Base-by-base conservation (phyloP, 371 early-diverging fungal genomes). In the Syncephalastrum racemosum region DNA sequence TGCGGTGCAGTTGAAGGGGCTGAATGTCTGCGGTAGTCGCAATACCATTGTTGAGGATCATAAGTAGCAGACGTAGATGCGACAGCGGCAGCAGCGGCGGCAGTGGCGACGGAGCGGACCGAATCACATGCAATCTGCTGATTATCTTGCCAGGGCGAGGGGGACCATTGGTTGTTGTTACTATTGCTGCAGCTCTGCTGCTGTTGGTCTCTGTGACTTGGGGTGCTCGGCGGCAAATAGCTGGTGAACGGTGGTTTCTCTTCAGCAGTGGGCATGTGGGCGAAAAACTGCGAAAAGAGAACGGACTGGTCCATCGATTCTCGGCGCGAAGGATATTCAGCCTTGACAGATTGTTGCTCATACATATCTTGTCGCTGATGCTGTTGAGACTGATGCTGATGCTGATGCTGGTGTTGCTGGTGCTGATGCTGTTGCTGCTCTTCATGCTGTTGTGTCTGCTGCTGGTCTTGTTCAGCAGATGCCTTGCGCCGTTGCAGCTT, bases 271-370 rank as follows among this genome's bases (percentile, higher is more conserved):
- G 57, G 61, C 12, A 63, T 57, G 25, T 66, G 63, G 10, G 72
- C 63, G 59, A 72, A 64, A 41, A 72, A 72, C 31, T 72, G 72
- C 18, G 72, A 72, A 46, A 68, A 72, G 14, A 72, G 27, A 22
- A 66, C 62, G 3, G 67, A 67, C 15, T 62, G 62, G 15, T 62
- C 62, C 54, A 60, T 54, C 25, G 44, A 41, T 18, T 25, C 46
- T 36, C 31, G 19, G n/a, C 20, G 18, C 22, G 8, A 39, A 25
- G 20, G 14, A 19, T 40, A 19, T 6, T 59, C 48, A 14, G 27
- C 48, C 16, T 16, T 52, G 18, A 31, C 40, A 27, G 36, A 12
- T 19, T 50, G 27, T 8, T 24, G 41, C 25, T 42, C 31, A 40
- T 20, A 22, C 41, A 23, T 40, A 3, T 4, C 44, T 8, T 24